Percentiles rank a stretch among this genome's conserved stretches.
Conservation (phyloP, 176 grass and related monocot genomes). For the Eremochloa ophiuroides region DNA sequence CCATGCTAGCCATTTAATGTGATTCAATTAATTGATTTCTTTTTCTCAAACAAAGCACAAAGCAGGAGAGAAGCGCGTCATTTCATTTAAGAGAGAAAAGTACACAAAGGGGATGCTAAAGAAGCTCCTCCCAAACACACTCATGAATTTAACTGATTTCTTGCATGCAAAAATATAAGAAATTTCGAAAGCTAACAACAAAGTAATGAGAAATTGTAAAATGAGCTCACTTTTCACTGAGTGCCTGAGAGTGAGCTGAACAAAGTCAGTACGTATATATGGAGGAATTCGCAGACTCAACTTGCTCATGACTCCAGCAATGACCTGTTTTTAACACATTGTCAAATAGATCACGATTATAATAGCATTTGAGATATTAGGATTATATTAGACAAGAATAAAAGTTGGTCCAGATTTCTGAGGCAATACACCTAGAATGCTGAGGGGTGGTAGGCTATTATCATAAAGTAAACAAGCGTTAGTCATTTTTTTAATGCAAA, state of each 20-base stretch:
- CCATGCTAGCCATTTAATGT: neutral
- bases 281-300: slow-evolving; percentile 76
- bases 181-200: neutral
- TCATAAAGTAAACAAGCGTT: neutral
- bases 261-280: slow-evolving; percentile 77
- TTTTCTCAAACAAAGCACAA: neutral
- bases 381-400: neutral
- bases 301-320: slow-evolving; percentile 63
- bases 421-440: neutral
- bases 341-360: neutral
- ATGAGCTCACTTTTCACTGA: slow-evolving; percentile 68
- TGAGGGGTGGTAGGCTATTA: neutral
- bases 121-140: neutral
- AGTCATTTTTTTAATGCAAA: neutral
- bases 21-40: neutral
- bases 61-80: neutral
- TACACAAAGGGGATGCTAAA: neutral
- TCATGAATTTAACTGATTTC: neutral
- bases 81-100: neutral
- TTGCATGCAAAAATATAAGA: neutral
- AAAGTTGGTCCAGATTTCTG: neutral
- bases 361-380: neutral
- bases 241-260: slow-evolving; percentile 70
- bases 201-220: slow-evolving; percentile 1
- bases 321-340: slow-evolving; percentile 53